Percentiles rank a stretch among this genome's conserved stretches.
Conservation (phyloP, 352 stramenopile genomes). For the Phytophthora tubulina region DNA sequence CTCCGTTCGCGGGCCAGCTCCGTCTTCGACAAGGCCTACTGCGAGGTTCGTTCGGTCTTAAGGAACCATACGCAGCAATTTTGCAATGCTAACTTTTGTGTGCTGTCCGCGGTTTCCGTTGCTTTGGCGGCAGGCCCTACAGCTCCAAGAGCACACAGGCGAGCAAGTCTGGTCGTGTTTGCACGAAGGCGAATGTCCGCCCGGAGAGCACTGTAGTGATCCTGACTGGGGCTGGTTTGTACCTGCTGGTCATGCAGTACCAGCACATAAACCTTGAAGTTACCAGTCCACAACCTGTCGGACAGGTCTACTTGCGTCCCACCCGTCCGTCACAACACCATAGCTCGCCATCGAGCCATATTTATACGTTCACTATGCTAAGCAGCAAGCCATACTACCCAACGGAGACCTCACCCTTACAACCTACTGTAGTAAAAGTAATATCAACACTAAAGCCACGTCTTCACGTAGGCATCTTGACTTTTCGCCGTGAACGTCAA, state of each 20-base stretch:
- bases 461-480: slow-evolving; percentile 16
- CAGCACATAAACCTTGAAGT: slow-evolving; percentile 26
- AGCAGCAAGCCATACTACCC: background rate
- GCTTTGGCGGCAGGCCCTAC: slow-evolving; percentile 27
- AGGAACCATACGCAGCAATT: background rate
- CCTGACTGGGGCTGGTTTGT: slow-evolving; percentile 81
- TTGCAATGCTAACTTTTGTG: slow-evolving; percentile 23
- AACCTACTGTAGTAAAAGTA: no score
- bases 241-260: slow-evolving; percentile 28
- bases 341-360: slow-evolving; percentile 27
- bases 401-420: no score
- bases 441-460: background rate
- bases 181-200: slow-evolving; percentile 44
- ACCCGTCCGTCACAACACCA: slow-evolving; percentile 1
- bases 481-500: slow-evolving; percentile 25
- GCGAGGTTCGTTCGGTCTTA: slow-evolving; percentile 39
- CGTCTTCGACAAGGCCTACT: slow-evolving; percentile 49
- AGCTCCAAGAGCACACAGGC: slow-evolving; percentile 28
- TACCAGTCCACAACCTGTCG: background rate
- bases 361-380: slow-evolving; percentile 34
- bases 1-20: slow-evolving; percentile 53
- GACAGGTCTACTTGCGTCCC: background rate
- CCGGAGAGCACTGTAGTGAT: slow-evolving; percentile 53
- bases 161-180: slow-evolving; percentile 43
- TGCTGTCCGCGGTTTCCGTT: background rate